These are phyloP conservation scores for Cutaneotrichosporon cyanovorans DNA, from an alignment of 1,284 basidiomycete species.

Conservation along the genomic window DNA sequence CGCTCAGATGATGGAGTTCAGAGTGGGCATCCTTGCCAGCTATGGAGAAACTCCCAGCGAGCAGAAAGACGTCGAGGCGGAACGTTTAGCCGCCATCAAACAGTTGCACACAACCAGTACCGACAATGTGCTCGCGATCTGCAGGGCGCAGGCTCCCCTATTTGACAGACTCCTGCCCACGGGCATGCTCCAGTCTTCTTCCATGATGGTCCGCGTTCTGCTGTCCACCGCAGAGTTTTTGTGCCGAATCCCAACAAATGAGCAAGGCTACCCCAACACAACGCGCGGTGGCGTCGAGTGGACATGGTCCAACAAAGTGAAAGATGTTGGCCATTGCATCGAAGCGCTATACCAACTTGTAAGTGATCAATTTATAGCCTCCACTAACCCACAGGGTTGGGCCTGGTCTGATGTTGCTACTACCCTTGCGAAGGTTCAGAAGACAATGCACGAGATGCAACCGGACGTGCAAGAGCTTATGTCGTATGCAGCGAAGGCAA, in stretches of 20 bases:
- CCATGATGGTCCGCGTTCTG: slow-evolving; percentile 23
- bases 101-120: slow-evolving; percentile 24
- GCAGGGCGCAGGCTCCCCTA: slow-evolving; percentile 8
- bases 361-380: no score
- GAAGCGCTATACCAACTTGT: slow-evolving; percentile 33
- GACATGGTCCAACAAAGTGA: slow-evolving; percentile 35
- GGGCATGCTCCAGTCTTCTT: slow-evolving; percentile 5
- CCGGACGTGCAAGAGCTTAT: slow-evolving; percentile 6
- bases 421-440: slow-evolving; percentile 16
- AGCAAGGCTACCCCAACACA: slow-evolving; percentile 32
- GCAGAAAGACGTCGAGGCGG: not conserved
- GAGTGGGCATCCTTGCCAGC: slow-evolving; percentile 18
- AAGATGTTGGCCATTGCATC: slow-evolving; percentile 21
- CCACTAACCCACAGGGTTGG: slow-evolving; percentile 15
- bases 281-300: slow-evolving; percentile 34
- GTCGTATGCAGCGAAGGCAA: slow-evolving; percentile 1
- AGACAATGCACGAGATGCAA: slow-evolving; percentile 14
- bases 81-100: slow-evolving; percentile 20
- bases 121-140: slow-evolving; percentile 22
- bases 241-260: slow-evolving; percentile 30
- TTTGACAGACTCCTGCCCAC: slow-evolving; percentile 1
- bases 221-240: slow-evolving; percentile 26
- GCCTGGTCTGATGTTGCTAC: slow-evolving; percentile 27
- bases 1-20: slow-evolving; percentile 25
- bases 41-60: not conserved